Percentiles rank a stretch among this genome's conserved stretches.
phyloP scores from a whole-genome alignment of 2,329 filamentous ascomycete genomes.

The Eurotiales sp. region DNA sequence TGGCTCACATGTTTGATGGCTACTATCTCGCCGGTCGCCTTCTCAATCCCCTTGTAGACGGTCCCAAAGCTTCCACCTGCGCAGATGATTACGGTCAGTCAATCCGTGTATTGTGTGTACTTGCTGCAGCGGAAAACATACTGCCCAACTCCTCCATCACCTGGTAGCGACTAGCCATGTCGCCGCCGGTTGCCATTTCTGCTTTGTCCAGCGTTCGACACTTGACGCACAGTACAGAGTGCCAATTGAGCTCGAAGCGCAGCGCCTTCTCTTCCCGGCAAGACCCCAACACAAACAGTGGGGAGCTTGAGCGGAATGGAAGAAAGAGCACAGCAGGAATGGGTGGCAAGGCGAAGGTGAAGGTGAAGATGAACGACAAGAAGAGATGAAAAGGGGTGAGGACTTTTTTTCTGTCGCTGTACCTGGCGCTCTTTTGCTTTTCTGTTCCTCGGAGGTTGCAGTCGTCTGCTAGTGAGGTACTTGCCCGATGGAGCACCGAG shows the following conservation, averaged over 20 bases:
- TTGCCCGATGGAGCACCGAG: background rate
- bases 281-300: constrained; percentile 10
- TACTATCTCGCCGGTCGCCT: constrained; percentile 83
- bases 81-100: constrained; percentile 19
- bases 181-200: constrained; percentile 37
- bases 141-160: constrained; percentile 94
- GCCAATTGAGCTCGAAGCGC: background rate
- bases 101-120: background rate
- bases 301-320: constrained; percentile 8
- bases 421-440: too few species aligned
- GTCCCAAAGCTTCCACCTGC: constrained; percentile 90
- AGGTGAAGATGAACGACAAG: constrained; percentile 8
- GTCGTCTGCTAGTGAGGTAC: too few species aligned
- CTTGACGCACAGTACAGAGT: too few species aligned
- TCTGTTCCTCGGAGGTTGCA: too few species aligned
- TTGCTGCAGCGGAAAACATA: too few species aligned
- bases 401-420: too few species aligned
- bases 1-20: constrained; percentile 87
- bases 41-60: constrained; percentile 95
- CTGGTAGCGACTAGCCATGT: constrained; percentile 81
- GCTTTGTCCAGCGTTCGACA: too few species aligned
- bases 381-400: background rate
- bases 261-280: background rate
- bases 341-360: background rate
- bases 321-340: background rate